phyloP scores from a whole-genome alignment of 495 filamentous ascomycete species.

The Friedmanniomyces endolithicus region DNA sequence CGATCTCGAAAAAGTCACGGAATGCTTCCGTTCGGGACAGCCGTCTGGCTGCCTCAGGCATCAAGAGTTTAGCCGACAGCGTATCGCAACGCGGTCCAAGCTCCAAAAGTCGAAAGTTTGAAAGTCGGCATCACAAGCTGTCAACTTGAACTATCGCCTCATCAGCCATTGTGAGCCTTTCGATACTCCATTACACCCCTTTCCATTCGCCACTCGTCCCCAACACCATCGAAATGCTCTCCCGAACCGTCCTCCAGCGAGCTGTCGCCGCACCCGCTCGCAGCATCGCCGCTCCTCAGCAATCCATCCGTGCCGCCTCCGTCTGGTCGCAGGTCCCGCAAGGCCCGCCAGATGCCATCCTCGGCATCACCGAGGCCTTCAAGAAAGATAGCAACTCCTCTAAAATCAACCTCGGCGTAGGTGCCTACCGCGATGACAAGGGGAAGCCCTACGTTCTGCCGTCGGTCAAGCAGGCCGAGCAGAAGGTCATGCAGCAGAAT shows the following conservation, averaged over 20 bases:
- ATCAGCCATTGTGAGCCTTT: background rate
- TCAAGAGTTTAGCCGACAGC: background rate
- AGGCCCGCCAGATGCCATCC: constrained; percentile 24
- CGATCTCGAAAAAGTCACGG: background rate
- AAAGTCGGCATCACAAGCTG: background rate
- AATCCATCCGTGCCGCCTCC: constrained; percentile 20
- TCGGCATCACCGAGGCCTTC: constrained; percentile 95
- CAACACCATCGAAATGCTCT: constrained; percentile 12
- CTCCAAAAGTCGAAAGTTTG: background rate
- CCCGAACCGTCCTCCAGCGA: constrained; percentile 7
- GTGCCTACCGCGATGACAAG: constrained; percentile 82
- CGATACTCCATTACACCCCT: background rate
- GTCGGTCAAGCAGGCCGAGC: constrained; percentile 79
- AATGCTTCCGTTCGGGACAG: too few relatives aligned
- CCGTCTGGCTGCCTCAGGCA: too few relatives aligned
- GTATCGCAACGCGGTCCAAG: background rate
- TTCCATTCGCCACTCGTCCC: background rate
- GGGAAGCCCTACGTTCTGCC: constrained; percentile 96
- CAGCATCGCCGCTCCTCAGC: background rate
- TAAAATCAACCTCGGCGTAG: constrained; percentile 93
- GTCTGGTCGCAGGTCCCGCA: constrained; percentile 23
- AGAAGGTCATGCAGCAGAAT: constrained; percentile 61
- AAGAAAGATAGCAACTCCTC: constrained; percentile 82
- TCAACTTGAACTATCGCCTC: background rate
- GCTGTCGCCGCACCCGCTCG: constrained; percentile 7